These are phyloP conservation scores for Erigeron philadelphicus DNA, from an alignment of 140 eudicot genomes.

Conservation along the genomic window DNA sequence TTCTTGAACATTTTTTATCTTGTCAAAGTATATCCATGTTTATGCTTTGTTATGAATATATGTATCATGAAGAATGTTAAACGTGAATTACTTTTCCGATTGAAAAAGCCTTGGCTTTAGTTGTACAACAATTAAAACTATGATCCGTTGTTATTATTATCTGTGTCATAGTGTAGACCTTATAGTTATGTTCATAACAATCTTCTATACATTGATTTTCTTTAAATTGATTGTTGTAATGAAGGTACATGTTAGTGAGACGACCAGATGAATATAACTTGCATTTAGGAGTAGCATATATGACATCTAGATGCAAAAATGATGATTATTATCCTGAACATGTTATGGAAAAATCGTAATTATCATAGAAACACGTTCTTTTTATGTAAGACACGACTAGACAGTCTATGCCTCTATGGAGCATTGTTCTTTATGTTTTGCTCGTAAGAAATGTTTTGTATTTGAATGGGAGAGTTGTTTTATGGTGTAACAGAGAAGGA, in stretches of 20 bases:
- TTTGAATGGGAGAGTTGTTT: neutral
- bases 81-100: neutral
- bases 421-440: neutral
- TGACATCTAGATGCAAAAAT: neutral
- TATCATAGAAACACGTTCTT: too few species aligned
- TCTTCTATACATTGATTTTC: too few species aligned
- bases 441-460: neutral
- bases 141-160: neutral
- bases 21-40: neutral
- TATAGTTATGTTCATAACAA: too few species aligned
- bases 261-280: too few species aligned
- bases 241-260: too few species aligned
- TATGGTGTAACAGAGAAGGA: constrained; percentile 55
- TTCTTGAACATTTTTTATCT: neutral
- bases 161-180: too few species aligned
- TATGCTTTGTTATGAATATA: neutral
- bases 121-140: constrained; percentile 4
- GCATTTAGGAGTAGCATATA: too few species aligned
- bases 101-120: constrained; percentile 5
- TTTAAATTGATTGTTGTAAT: too few species aligned
- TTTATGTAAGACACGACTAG: too few species aligned
- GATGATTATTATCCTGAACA: neutral
- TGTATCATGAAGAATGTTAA: neutral
- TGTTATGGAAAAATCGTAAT: neutral
- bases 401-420: too few species aligned